Evolutionary conservation across 2,329 filamentous ascomycete species (phyloP), one percentile per base, ranked within the genome.

Genomic region (Alternaria incomplexa): DNA sequence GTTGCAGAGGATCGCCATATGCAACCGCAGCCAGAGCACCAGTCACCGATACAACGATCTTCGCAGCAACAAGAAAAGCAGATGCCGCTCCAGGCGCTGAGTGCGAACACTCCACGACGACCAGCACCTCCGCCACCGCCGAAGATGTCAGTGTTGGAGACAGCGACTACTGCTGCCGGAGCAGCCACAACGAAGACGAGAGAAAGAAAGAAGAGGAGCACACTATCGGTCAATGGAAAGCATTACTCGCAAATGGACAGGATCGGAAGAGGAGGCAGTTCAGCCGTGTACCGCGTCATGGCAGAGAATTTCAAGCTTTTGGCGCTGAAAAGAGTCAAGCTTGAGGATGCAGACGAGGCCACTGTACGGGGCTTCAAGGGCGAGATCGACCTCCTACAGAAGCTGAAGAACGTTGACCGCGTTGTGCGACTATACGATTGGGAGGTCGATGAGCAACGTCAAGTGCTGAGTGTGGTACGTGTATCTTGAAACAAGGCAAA

Each of bases 271-370:
- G 96, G 96, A 65, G 96, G 96, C 30, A 97, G 93, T 70, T 94
- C 91, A 53, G 94, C 96, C 75, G 96, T 99, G 2, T 99, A 97
- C 80, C 90, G 93, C 48, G 96, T 99, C 32, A 97, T 97, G 84
- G 95, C 96, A 0, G 96, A 99, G 79, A 98, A 97, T 75, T 94
- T 93, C 74, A 96, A 94, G 78, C 93, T 97, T 80, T 94, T 97
- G 80, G 96, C 96, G 1, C 82, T 99, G 69, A 99, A 99, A 82
- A 87, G 93, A 52, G 96, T 99, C 23, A 93, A 95, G 56, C 85
- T 98, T 8, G 93, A 97, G 75, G 91, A 95, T 72, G 92, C 93
- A 26, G 95, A 99, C 75, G 93, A 96, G 69, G 84, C 86, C 23
- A 92, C 93, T 1, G 88, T 99, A 56, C 87, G 88, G 61, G 95